Evolutionary conservation across 176 grass and related monocot species (phyloP), one percentile per base, ranked within the genome.

Genomic region (Hsuehochloa calcarea): DNA sequence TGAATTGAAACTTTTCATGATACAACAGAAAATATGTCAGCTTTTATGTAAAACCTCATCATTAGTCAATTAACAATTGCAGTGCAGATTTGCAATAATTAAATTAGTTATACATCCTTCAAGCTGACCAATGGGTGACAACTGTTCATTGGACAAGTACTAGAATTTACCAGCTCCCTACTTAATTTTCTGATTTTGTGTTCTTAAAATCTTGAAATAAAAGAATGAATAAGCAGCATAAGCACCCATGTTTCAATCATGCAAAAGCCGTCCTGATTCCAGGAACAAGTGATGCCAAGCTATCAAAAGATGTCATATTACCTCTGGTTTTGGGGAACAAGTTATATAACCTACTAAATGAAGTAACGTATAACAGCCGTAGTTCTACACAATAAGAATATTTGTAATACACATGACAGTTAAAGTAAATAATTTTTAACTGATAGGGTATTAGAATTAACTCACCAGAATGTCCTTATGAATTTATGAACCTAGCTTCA

Each of bases 401-500:
- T 34, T 22, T 77, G 39, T 49, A 52, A 35, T 65, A 41, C n/a
- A 72, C 58, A 34, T 16, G 10, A 26, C 22, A 41, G 60, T 58
- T 27, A 59, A 39, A 43, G 39, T 49, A 71, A 74, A 16, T 51
- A 59, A 34, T 5, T 23, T 75, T 59, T 47, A 85, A 79, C 77
- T 17, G 39, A 23, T 49, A 39, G 6, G 9, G 55, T 46, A 26
- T 81, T 63, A 70, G 51, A 75, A 64, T 41, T 37, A 59, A 86
- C 89, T 73, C 34, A 94, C 85, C 84, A 80, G 82, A 90, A 87
- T 64, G 78, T 94, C 84, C 92, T 94, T 94, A 87, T 46, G 85
- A 87, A 71, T 92, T 94, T 94, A 87, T 46, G 85, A 87, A 71
- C 88, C 90, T 87, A 94, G 77, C 84, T 90, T 94, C 82, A 92